A percentile compares a stretch with the other conserved stretches of the same genome.
phyloP scores from a whole-genome alignment of 1,284 basidiomycete genomes.

The Ganoderma sinense region DNA sequence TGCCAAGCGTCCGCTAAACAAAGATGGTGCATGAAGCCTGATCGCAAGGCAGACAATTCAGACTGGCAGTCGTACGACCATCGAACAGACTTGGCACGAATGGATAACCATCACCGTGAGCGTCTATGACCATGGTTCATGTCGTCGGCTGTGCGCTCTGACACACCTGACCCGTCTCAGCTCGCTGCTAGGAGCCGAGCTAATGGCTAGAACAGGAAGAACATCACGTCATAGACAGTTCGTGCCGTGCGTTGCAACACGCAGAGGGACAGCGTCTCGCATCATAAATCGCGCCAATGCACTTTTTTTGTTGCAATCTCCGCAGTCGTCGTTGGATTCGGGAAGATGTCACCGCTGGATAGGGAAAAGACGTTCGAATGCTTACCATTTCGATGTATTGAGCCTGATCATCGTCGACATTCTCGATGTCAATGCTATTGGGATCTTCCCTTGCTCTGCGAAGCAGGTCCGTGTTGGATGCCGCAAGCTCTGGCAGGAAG shows the following conservation, averaged over 20 bases:
- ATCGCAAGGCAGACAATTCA: not conserved
- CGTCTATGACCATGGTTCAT: not conserved
- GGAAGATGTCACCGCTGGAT: not conserved
- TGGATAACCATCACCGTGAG: not conserved
- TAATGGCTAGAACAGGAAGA: not conserved
- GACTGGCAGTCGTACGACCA: not conserved
- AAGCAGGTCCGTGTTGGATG: slow-evolving; percentile 62
- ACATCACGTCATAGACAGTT: not conserved
- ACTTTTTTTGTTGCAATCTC: not conserved
- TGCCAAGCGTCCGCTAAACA: not conserved
- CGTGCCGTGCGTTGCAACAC: not conserved
- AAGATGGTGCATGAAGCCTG: not conserved
- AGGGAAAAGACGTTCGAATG: not conserved
- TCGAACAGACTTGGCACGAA: not conserved
- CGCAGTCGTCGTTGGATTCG: not conserved
- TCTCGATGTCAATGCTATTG: slow-evolving; percentile 69
- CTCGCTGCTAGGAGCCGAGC: not conserved
- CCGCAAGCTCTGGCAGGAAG: slow-evolving; percentile 69
- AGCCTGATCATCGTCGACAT: slow-evolving; percentile 52
- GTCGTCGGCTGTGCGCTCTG: not conserved
- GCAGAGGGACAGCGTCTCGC: not conserved
- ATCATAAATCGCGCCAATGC: not conserved
- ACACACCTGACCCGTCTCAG: not conserved
- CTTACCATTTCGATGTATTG: slow-evolving; percentile 74
- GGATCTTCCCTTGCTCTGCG: slow-evolving; percentile 54